Base-by-base conservation (phyloP, 1,284 basidiomycete genomes). In the Cryptococcus floricola region DNA sequence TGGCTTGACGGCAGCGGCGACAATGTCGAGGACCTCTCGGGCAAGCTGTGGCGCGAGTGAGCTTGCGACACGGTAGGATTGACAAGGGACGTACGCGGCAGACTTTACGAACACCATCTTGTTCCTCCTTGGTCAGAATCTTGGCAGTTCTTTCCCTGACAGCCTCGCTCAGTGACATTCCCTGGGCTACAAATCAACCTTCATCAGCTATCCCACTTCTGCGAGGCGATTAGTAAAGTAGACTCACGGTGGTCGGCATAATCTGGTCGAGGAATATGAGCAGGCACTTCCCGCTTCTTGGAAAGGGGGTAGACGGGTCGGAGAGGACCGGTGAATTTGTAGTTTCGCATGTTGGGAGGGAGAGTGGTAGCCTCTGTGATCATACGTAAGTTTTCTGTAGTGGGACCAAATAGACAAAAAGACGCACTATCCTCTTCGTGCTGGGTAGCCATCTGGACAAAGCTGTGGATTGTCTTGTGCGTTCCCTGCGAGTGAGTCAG, bases 1-100 rank as follows among this genome's bases (percentile, higher is more conserved):
- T 12, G 92, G 91, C 53, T 84, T 83, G 63, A 98, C 80, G 68
- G 86, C 83, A 0, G 91, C 84, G 0, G 92, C 95, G 16, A 89
- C 87, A 57, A 91, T 82, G 75, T 98, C 93, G 19, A 98, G 83
- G 10, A 98, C 87, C 80, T 98, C 91, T 59, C 96, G 82, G 10
- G 84, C 85, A 60, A 97, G 81, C 92, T 98, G 65, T 19, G 48
- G 6, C 53, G 34, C 9, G 47, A 23, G 39, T 53, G n/a, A 39
- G 19, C 5, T 23, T 13, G 7, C 41, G 13, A 42, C 23, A n/a
- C 12, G 5, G n/a, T 27, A 46, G 18, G 34, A 23, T 16, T 10
- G 10, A 34, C 27, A 48, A 34, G 16, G 3, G 41, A 69, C 74
- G 48, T 48, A 76, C 76, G 50, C 67, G 59, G 64, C 77, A 78